Evolutionary conservation across 2,329 filamentous ascomycete genomes (phyloP).

Genomic region (Fusarium sp.): DNA sequence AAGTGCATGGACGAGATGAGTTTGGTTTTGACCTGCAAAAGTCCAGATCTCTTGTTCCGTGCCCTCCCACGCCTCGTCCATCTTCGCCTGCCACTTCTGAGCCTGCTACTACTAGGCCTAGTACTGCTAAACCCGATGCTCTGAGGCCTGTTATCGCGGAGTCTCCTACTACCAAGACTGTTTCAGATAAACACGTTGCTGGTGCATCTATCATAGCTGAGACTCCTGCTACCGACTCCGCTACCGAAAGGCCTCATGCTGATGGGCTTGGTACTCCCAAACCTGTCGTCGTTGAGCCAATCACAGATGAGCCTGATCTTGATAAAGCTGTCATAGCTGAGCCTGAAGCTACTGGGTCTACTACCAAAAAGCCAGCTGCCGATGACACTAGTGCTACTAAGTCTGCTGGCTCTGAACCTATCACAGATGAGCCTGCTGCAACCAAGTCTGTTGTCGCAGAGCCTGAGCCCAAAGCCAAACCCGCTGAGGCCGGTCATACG

Average conservation of each 20-base stretch:
- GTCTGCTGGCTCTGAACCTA: too few relatives aligned
- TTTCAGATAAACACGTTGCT: too few relatives aligned
- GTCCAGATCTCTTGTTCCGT: not conserved
- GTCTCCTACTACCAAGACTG: not conserved
- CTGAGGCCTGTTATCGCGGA: too few relatives aligned
- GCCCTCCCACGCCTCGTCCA: not conserved
- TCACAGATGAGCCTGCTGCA: not conserved
- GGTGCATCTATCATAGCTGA: not conserved
- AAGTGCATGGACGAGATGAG: not conserved
- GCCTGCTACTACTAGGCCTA: not conserved
- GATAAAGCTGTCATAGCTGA: not conserved
- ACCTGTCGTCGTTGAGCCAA: not conserved
- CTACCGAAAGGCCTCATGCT: too few relatives aligned
- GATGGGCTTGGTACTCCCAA: not conserved
- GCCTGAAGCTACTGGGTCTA: too few relatives aligned
- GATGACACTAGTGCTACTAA: not conserved
- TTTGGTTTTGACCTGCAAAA: not conserved
- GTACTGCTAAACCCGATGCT: not conserved
- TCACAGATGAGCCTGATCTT: not conserved
- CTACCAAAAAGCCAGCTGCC: not conserved
- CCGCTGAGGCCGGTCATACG: not conserved
- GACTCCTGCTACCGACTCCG: not conserved
- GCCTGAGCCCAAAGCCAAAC: not conserved
- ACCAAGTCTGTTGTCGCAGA: not conserved
- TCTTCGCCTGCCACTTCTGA: not conserved